phyloP scores from a whole-genome alignment of 768 basidiomycete genomes.

The Amanita jacksonii region DNA sequence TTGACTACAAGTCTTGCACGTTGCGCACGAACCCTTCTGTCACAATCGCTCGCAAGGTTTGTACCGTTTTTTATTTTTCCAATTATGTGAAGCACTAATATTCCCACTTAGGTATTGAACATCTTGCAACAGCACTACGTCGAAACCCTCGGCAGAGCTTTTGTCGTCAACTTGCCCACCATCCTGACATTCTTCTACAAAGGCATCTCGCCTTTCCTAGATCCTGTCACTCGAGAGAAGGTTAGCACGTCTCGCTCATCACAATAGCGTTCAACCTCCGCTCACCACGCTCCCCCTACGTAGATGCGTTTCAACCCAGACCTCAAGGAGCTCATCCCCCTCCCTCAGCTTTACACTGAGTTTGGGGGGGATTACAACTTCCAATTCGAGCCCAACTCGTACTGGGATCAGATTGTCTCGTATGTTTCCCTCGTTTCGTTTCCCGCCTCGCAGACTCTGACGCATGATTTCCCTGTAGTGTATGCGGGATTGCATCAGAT shows the following conservation, averaged over 20 bases:
- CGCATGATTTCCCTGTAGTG: conserved; percentile 21
- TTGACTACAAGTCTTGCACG: conserved; percentile 80
- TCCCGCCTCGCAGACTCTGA: not conserved
- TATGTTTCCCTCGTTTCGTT: conserved; percentile 22
- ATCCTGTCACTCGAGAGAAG: conserved; percentile 86
- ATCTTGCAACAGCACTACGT: conserved; percentile 88
- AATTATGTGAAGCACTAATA: not conserved
- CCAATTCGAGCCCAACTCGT: conserved; percentile 61
- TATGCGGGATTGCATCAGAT: conserved; percentile 47
- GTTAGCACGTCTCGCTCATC: conserved; percentile 25
- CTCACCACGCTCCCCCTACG: not conserved
- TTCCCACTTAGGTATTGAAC: conserved; percentile 40
- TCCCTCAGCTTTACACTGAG: conserved; percentile 68
- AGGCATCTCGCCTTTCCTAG: conserved; percentile 78
- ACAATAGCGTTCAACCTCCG: not conserved
- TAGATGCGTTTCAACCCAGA: conserved; percentile 89
- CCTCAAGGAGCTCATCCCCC: conserved; percentile 64
- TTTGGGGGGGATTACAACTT: conserved; percentile 73
- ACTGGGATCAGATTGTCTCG: conserved; percentile 75
- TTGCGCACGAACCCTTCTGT: conserved; percentile 79
- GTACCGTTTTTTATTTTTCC: not conserved
- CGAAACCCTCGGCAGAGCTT: conserved; percentile 77
- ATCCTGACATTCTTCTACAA: conserved; percentile 73
- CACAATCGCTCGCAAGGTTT: conserved; percentile 66
- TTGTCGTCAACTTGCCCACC: conserved; percentile 74